These are phyloP conservation scores for Talaromyces atroroseus DNA, from an alignment of 2,329 filamentous ascomycete genomes.

Conservation along the genomic window DNA sequence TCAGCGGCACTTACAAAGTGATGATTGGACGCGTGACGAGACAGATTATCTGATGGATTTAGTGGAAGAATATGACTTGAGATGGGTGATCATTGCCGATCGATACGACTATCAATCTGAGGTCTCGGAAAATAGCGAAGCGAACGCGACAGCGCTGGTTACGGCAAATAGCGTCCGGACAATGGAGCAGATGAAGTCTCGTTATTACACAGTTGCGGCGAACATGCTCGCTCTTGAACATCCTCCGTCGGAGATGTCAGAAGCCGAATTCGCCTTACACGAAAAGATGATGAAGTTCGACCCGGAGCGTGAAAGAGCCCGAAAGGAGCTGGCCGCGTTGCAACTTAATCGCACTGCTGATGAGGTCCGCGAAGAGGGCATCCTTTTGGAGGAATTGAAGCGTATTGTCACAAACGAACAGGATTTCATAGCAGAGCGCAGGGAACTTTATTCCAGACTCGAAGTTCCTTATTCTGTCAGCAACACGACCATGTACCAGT, in stretches of 20 bases:
- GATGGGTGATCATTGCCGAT: slow-evolving; percentile 89
- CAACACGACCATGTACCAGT: slow-evolving; percentile 72
- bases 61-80: slow-evolving; percentile 72
- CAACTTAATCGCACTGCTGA: slow-evolving; percentile 75
- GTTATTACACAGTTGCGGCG: slow-evolving; percentile 83
- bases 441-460: slow-evolving; percentile 78
- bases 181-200: slow-evolving; percentile 84
- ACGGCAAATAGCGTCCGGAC: slow-evolving; percentile 51
- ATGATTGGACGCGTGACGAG: slow-evolving; percentile 85
- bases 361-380: slow-evolving; percentile 87
- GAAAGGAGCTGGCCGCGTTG: slow-evolving; percentile 79
- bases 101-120: slow-evolving; percentile 66
- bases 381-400: slow-evolving; percentile 81
- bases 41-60: slow-evolving; percentile 83
- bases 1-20: slow-evolving; percentile 62
- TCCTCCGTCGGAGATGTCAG: slow-evolving; percentile 79
- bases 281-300: slow-evolving; percentile 85
- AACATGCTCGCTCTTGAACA: slow-evolving; percentile 76
- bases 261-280: slow-evolving; percentile 73
- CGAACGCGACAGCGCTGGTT: slow-evolving; percentile 29
- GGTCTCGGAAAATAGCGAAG: slow-evolving; percentile 20
- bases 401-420: slow-evolving; percentile 84
- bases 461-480: slow-evolving; percentile 69
- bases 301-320: slow-evolving; percentile 66
- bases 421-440: slow-evolving; percentile 78